Evolutionary conservation across 2,329 filamentous ascomycete species (phyloP), one percentile per base, ranked within the genome.

Genomic region (Trichophyton simii): DNA sequence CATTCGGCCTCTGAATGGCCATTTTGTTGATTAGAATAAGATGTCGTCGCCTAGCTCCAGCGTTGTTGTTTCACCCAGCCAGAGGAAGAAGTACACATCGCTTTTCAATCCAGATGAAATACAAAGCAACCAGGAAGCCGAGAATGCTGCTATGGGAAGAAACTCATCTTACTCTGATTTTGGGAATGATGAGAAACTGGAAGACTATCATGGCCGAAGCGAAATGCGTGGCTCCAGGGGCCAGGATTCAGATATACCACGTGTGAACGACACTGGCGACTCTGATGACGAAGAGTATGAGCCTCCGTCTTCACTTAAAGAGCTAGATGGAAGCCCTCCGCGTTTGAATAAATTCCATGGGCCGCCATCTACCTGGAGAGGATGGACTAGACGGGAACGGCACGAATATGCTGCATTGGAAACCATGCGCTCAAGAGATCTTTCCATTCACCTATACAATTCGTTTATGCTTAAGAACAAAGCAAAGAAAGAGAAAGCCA

Each of bases 301-400:
- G 13, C 55, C 28, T 5, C 58, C 60, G n/a, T 59, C 55, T 38
- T 60, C 58, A 9, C 61, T 58, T 20, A 46, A 61, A n/a, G 58
- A 55, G 15, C 44, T 58, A 11, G 44, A 31, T 11, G 25, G 25
- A 41, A 6, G 8, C 11, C 31, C 59, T 46, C 41, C 62, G 42
- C 62, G 65, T 46, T 48, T 58, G 52, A 94, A 94, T 70, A 84
- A 84, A 63, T 95, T 87, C 79, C 77, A 72, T n/a, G 89, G 90
- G 0, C 74, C 80, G 1, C 73, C 80, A 15, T 81, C 81, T 38
- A 86, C 85, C 66, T 96, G 91, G 89, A 80, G 82, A 64, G 89
- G 92, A 73, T 94, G 96, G 87, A 95, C 88, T 15, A 85, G 87
- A 64, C 87, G 94, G 72, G 94, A 97, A 73, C 82, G 91, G 61